Base-by-base conservation (phyloP, 306 rosid species). In the Hylodesmum podocarpum region DNA sequence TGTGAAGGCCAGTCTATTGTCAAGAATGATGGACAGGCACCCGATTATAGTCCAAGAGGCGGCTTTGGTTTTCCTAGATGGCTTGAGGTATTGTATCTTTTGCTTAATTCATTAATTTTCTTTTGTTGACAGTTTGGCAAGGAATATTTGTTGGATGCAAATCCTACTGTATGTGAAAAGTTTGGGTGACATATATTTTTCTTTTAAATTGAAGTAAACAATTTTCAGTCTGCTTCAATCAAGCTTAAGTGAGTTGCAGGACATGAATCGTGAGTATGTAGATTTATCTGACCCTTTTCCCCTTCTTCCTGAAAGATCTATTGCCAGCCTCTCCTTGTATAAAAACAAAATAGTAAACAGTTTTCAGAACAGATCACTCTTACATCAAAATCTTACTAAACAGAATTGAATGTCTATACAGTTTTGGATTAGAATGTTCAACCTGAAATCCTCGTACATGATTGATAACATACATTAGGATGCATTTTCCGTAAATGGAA, bases 51-150 rank as follows among this genome's bases (percentile, higher is more conserved):
- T 59, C 88, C 97, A 47, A 86, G 93, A 86, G 92, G 88, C 37
- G 97, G 93, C 65, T 86, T 85, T 18, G 99, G 97, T 66, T 86
- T 96, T 84, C 98, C 99, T 57, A 83, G 97, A 87, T 96, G 98
- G 98, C 97, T 96, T 58, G 98, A 96, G 99, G 99, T 96, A 90
- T 22, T 31, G 3, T 75, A 46, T 55, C 58, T 21, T 62, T 64
- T 46, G 47, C 25, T 78, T 71, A 14, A 70, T 36, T 55, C 9
- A 55, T 54, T 11, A n/a, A n/a, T 27, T 61, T 14, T 67, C 67
- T 63, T 55, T 50, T 59, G 14, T 68, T 16, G 53, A 18, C 51
- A 28, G 15, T 36, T 36, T 72, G 21, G 21, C 50, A 22, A 51
- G 67, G 28, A 39, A 54, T 72, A 40, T 51, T 51, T 25, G 73